phyloP scores from a whole-genome alignment of 78 protist species.

The Cyanophora paradoxa region DNA sequence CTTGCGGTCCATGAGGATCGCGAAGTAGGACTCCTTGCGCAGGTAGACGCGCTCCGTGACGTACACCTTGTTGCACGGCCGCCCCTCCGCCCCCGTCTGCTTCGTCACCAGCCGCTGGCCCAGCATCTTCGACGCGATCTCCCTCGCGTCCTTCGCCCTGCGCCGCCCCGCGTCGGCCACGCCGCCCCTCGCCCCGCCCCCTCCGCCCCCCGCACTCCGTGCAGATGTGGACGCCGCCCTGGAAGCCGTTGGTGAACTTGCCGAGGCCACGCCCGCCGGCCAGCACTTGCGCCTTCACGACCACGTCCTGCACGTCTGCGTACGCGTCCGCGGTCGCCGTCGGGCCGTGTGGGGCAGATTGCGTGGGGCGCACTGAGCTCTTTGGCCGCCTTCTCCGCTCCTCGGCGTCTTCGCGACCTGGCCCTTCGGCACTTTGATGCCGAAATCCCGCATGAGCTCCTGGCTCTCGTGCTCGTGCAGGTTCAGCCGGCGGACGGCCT shows the following conservation, averaged over 20 bases:
- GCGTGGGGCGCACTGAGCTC: background rate
- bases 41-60: slow-evolving; percentile 54
- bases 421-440: slow-evolving; percentile 56
- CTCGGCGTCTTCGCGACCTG: slow-evolving; percentile 13
- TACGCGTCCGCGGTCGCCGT: background rate
- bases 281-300: slow-evolving; percentile 83
- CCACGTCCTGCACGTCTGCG: slow-evolving; percentile 23
- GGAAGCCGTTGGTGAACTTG: slow-evolving; percentile 72
- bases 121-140: slow-evolving; percentile 75
- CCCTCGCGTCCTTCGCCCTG: slow-evolving; percentile 30
- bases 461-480: slow-evolving; percentile 77
- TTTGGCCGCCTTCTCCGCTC: slow-evolving; percentile 13
- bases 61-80: slow-evolving; percentile 16
- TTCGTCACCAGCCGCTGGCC: slow-evolving; percentile 86
- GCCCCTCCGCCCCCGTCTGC: slow-evolving; percentile 55
- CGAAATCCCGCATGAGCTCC: slow-evolving; percentile 57
- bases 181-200: too few relatives aligned
- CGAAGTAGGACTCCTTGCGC: slow-evolving; percentile 84
- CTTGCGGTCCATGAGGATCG: slow-evolving; percentile 88
- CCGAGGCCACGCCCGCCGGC: slow-evolving; percentile 99
- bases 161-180: too few relatives aligned
- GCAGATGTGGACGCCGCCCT: slow-evolving; percentile 87
- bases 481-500: slow-evolving; percentile 23
- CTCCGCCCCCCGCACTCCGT: too few relatives aligned
- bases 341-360: background rate